These are phyloP conservation scores for Boletus barrowsii DNA, from an alignment of 768 basidiomycete species.

Conservation along the genomic window DNA sequence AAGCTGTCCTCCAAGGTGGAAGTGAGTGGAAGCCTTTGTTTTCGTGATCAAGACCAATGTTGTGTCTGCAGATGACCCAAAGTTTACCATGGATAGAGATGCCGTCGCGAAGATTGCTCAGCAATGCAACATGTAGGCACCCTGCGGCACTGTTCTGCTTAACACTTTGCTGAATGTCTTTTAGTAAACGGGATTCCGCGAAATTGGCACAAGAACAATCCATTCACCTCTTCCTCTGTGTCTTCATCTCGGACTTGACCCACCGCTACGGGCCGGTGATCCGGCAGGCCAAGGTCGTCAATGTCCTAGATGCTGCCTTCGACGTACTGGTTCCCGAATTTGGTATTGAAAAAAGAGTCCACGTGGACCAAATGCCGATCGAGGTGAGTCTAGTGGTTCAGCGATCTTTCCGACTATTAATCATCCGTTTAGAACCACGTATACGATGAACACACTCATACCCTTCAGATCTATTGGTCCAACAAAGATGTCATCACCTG, in stretches of 20 bases:
- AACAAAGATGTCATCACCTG: constrained; percentile 89
- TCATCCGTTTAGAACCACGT: constrained; percentile 73
- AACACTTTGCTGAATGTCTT: constrained; percentile 6
- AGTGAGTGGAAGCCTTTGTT: constrained; percentile 37
- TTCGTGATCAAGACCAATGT: constrained; percentile 1
- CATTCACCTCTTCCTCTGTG: constrained; percentile 90
- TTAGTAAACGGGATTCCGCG: constrained; percentile 88
- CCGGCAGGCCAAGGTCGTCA: constrained; percentile 91
- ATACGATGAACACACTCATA: constrained; percentile 91
- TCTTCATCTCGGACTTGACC: constrained; percentile 91
- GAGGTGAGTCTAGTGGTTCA: constrained; percentile 54
- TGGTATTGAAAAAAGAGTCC: constrained; percentile 97
- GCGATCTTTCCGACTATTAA: constrained; percentile 13
- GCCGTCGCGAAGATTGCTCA: constrained; percentile 97
- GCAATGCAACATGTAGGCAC: constrained; percentile 89
- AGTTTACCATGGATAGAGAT: constrained; percentile 97
- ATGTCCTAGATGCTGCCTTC: constrained; percentile 96
- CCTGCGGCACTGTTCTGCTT: neutral
- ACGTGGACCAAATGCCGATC: constrained; percentile 98
- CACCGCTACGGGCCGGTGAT: constrained; percentile 93
- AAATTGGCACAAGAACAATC: constrained; percentile 94
- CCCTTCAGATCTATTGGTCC: constrained; percentile 96
- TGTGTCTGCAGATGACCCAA: constrained; percentile 55
- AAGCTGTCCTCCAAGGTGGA: constrained; percentile 76
- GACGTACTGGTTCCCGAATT: constrained; percentile 96